Evolutionary conservation across 1,284 basidiomycete species (phyloP).

Genomic region (Trametes hirsuta): DNA sequence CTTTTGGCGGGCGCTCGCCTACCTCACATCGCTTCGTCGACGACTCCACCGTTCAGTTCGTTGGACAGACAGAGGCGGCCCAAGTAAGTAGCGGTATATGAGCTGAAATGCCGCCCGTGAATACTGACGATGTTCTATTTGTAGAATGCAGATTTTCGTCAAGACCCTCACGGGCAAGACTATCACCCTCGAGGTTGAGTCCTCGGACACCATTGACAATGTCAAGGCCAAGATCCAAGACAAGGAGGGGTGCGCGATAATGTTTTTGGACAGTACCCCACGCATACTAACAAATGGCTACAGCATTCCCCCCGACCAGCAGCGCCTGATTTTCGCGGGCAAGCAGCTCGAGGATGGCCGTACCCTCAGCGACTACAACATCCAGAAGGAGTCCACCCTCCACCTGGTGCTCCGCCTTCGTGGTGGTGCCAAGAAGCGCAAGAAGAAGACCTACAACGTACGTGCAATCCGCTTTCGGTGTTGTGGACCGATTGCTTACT

Average conservation of each 20-base stretch:
- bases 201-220: constrained; percentile 97
- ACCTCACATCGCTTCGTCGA: constrained; percentile 59
- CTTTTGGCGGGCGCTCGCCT: constrained; percentile 9
- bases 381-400: constrained; percentile 95
- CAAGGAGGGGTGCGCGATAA: constrained; percentile 80
- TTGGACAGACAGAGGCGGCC: constrained; percentile 83
- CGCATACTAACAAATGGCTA: constrained; percentile 2
- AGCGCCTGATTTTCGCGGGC: constrained; percentile 97
- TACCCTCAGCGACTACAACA: constrained; percentile 91
- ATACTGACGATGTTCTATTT: neutral
- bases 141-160: constrained; percentile 91
- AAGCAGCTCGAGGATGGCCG: constrained; percentile 97
- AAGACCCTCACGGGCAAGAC: constrained; percentile 99
- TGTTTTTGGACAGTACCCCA: neutral
- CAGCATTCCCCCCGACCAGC: constrained; percentile 94
- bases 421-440: constrained; percentile 99
- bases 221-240: constrained; percentile 97
- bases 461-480: constrained; percentile 26
- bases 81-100: constrained; percentile 27
- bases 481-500: neutral
- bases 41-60: constrained; percentile 84
- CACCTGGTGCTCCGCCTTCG: constrained; percentile 95
- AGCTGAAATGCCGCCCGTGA: neutral
- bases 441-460: constrained; percentile 99
- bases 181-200: constrained; percentile 97